Base-by-base conservation (phyloP, 495 filamentous ascomycete genomes). In the Parathielavia hyrcaniae region DNA sequence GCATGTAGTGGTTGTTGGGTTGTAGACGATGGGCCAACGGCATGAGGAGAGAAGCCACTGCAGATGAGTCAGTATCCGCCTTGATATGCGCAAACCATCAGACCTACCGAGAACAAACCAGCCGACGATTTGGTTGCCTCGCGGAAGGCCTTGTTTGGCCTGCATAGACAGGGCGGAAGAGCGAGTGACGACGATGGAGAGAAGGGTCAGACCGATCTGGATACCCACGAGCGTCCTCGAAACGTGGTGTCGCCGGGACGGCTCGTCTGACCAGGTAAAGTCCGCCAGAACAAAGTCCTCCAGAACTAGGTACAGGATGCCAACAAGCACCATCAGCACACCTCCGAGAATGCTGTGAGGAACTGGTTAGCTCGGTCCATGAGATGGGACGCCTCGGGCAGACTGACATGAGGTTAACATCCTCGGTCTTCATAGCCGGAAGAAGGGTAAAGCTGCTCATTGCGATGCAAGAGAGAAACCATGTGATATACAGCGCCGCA, bases 401-500 rank as follows among this genome's bases (percentile, higher is more conserved):
- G 23, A 77, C 86, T 59, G 76, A 95, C 89, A 96, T 95, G 48
- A 90, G 74, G 61, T 69, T 79, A 17, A 88, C 66, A 69, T 88
- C 78, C 69, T 99, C 95, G 1, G 82, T 75, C 66, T 97, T 99
- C 63, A 86, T 82, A 0, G 86, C 95, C 7, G 91, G 88, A 14
- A 99, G 77, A 22, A 97, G 71, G 19, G 95, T 97, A 64, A 99
- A 99, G 22, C 81, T 77, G 65, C 91, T 91, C 91, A 97, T 97
- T 7, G 86, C 69, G 3, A 81, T 51, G 68, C 91, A 96, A 12
- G 86, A 85, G 23, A 86, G 65, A 12, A 81, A 78, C 95, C 95
- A 99, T 4, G 83, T 85, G 2, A 70, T 74, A 53, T 79, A 79
- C n/a, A 96, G 77, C 11, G 77, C 56, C 12, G 67, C 66, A 67